Evolutionary conservation across 306 rosid species (phyloP).

Genomic region (Cucurbita maxima): DNA sequence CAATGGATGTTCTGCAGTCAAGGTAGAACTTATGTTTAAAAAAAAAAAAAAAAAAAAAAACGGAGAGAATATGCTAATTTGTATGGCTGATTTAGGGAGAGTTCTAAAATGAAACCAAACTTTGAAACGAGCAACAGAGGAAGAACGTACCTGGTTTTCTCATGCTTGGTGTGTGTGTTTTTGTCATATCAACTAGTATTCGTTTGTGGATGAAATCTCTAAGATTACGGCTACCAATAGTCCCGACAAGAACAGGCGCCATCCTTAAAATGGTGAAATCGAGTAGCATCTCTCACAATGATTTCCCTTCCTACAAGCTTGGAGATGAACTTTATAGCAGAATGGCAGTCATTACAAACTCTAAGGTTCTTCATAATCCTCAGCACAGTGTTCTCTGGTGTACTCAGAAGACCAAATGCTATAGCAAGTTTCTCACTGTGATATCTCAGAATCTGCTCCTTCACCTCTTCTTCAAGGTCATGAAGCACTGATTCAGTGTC

Average conservation of each 20-base stretch:
- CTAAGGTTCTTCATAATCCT: slow-evolving; percentile 82
- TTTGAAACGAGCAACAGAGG: neutral
- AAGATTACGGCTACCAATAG: slow-evolving; percentile 38
- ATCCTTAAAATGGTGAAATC: slow-evolving; percentile 74
- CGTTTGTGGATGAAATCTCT: neutral
- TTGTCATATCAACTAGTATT: neutral
- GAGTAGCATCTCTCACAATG: slow-evolving; percentile 59
- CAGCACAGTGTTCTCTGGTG: slow-evolving; percentile 41
- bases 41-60: no score
- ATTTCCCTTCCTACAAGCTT: slow-evolving; percentile 72
- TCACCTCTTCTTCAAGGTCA: slow-evolving; percentile 62
- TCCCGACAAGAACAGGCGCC: slow-evolving; percentile 76
- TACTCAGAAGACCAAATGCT: slow-evolving; percentile 58
- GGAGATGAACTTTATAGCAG: slow-evolving; percentile 78
- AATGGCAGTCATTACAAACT: slow-evolving; percentile 73
- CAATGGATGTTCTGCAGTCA: no score
- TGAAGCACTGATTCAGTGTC: slow-evolving; percentile 41
- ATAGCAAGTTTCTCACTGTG: slow-evolving; percentile 82
- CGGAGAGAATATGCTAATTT: neutral
- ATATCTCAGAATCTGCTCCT: slow-evolving; percentile 58
- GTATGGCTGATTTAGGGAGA: neutral
- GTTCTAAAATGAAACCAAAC: neutral
- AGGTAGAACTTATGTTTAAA: no score
- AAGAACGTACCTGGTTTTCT: neutral
- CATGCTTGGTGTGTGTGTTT: neutral